A percentile compares a stretch with the other conserved stretches of the same genome.
phyloP scores from a whole-genome alignment of 2,329 filamentous ascomycete species.

The Trichoderma aggressivum region DNA sequence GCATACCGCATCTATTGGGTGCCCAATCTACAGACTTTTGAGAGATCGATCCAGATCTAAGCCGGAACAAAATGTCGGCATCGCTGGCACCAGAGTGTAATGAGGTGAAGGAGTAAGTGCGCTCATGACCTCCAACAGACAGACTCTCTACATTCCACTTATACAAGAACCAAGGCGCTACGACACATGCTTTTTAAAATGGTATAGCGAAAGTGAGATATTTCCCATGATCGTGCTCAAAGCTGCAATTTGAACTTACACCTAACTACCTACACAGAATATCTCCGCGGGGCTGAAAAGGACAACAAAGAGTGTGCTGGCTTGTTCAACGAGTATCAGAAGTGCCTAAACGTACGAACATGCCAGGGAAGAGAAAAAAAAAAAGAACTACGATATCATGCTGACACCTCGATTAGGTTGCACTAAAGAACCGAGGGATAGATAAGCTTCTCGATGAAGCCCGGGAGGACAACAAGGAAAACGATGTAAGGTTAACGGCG shows the following conservation, averaged over 20 bases:
- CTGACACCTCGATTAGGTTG: slow-evolving; percentile 54
- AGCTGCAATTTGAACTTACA: slow-evolving; percentile 1
- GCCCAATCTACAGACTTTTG: background rate
- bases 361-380: background rate
- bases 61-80: slow-evolving; percentile 67
- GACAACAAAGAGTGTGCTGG: slow-evolving; percentile 79
- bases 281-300: slow-evolving; percentile 78
- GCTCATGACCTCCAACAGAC: background rate
- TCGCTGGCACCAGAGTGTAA: slow-evolving; percentile 95
- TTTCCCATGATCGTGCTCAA: slow-evolving; percentile 18
- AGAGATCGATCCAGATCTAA: slow-evolving; percentile 9
- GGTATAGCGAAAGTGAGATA: slow-evolving; percentile 90
- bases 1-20: background rate
- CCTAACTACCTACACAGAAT: slow-evolving; percentile 56
- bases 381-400: background rate
- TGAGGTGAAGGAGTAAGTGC: slow-evolving; percentile 82
- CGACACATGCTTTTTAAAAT: slow-evolving; percentile 96
- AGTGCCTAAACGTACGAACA: slow-evolving; percentile 68
- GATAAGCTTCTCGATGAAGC: slow-evolving; percentile 91
- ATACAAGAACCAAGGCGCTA: slow-evolving; percentile 62
- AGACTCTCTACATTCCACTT: background rate
- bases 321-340: slow-evolving; percentile 84
- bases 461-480: slow-evolving; percentile 83
- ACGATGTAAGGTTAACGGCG: slow-evolving; percentile 58
- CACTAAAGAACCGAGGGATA: slow-evolving; percentile 83